Evolutionary conservation across 441 rosid species (phyloP), one percentile per base, ranked within the genome.

Genomic region (Francoa sonchifolia): DNA sequence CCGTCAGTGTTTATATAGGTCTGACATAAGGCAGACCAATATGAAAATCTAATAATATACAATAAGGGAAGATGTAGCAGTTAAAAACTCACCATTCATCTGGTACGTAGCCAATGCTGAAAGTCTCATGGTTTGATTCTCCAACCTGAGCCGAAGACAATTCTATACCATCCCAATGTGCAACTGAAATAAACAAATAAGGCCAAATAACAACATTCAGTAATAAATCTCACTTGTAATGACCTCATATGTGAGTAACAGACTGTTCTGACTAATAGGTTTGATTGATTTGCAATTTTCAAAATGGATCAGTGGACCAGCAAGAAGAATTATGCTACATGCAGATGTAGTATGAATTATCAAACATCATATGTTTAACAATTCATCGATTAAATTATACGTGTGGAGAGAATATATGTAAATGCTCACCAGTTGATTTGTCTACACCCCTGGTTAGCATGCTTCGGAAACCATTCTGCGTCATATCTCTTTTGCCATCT

Each of bases 41-140:
- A 9, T 39, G 8, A 30, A 31, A 2, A 4, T 22, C n/a, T n/a
- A n/a, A n/a, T n/a, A n/a, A n/a, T n/a, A n/a, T n/a, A n/a, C n/a
- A n/a, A 20, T 9, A 16, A 9, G 6, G 14, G 25, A 28, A 33
- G 14, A 25, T 15, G 20, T 5, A 20, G 11, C 11, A 23, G 9
- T 44, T 38, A 27, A 19, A 11, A 44, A 63, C 90, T 78, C 58
- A 90, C 99, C 96, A 90, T 55, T 82, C 95, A 69, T 86, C 86
- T 3, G 58, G 72, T 42, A 90, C 72, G 45, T 82, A 68, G 32
- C 96, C 96, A 26, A 80, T 69, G 66, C 39, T 55, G 19, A 42
- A 3, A 49, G 18, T 44, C 61, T 34, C 68, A 36, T 33, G 44
- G 12, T 52, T 58, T 14, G 75, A 53, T 45, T 62, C 65, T 42